Evolutionary conservation across 2,329 filamentous ascomycete species (phyloP).

Genomic region (Sclerotinia minor): DNA sequence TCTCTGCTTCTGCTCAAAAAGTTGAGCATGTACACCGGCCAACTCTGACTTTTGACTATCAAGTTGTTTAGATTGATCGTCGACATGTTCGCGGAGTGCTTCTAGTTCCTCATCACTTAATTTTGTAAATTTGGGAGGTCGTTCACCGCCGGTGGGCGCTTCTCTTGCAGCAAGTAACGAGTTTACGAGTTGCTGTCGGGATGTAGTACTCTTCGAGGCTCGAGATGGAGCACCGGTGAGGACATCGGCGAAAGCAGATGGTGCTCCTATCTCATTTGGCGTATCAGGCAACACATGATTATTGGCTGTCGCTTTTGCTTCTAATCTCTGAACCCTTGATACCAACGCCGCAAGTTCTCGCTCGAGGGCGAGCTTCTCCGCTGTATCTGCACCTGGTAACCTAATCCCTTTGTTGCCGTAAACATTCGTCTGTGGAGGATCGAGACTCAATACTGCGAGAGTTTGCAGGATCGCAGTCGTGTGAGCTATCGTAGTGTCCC

Average conservation of each 20-base stretch:
- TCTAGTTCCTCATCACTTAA: slow-evolving; percentile 81
- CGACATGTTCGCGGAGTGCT: slow-evolving; percentile 84
- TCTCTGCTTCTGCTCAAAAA: slow-evolving; percentile 80
- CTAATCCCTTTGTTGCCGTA: slow-evolving; percentile 49
- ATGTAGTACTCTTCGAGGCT: slow-evolving; percentile 39
- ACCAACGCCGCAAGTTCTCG: slow-evolving; percentile 78
- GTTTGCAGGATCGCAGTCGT: slow-evolving; percentile 55
- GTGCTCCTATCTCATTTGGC: slow-evolving; percentile 71
- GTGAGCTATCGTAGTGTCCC: slow-evolving; percentile 55
- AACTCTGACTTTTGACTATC: slow-evolving; percentile 84
- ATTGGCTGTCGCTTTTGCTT: slow-evolving; percentile 68
- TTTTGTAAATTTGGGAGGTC: slow-evolving; percentile 40
- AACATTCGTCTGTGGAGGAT: slow-evolving; percentile 29
- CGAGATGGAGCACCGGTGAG: slow-evolving; percentile 42
- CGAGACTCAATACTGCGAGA: slow-evolving; percentile 45
- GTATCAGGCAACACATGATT: slow-evolving; percentile 71
- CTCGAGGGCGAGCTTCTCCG: slow-evolving; percentile 78
- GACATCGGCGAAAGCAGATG: slow-evolving; percentile 62
- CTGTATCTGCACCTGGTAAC: slow-evolving; percentile 74
- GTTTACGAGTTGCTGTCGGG: slow-evolving; percentile 47
- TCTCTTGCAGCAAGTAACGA: slow-evolving; percentile 40
- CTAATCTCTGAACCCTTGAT: slow-evolving; percentile 76
- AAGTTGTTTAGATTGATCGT: slow-evolving; percentile 92
- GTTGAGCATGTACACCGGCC: slow-evolving; percentile 78
- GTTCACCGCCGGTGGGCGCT: slow-evolving; percentile 34